Conservation (phyloP, 495 filamentous ascomycete species). For the Aspergillus heteromorphus region DNA sequence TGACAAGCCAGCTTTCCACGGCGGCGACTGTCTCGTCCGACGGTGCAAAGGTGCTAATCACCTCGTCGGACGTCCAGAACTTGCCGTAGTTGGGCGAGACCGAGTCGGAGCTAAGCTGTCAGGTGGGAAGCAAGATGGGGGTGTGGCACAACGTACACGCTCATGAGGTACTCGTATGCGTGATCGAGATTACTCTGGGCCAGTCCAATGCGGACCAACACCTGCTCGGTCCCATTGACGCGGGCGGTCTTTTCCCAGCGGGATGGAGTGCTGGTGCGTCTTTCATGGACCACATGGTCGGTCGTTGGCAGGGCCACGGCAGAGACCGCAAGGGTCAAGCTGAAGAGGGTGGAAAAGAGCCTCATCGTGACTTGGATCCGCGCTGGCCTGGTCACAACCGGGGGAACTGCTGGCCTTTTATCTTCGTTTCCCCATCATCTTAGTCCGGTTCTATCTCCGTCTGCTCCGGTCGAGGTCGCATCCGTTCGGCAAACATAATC, state of each 20-base stretch:
- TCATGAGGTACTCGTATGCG: slow-evolving; percentile 51
- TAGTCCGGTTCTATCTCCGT: neutral
- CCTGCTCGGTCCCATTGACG: neutral
- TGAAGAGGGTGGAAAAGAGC: neutral
- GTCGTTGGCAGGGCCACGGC: neutral
- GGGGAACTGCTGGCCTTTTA: too few species aligned
- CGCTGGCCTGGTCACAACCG: neutral
- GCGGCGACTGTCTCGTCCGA: slow-evolving; percentile 38
- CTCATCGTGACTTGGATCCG: neutral
- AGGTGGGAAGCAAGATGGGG: neutral
- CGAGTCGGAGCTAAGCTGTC: slow-evolving; percentile 27
- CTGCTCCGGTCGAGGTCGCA: neutral
- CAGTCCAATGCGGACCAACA: slow-evolving; percentile 48
- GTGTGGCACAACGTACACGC: slow-evolving; percentile 30
- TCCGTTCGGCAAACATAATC: neutral
- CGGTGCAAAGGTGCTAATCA: slow-evolving; percentile 49
- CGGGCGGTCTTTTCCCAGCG: slow-evolving; percentile 3
- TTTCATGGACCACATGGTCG: slow-evolving; percentile 6
- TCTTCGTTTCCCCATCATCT: neutral
- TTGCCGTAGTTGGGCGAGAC: slow-evolving; percentile 49
- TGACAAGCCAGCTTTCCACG: slow-evolving; percentile 40
- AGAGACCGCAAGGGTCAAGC: neutral
- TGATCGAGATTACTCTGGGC: slow-evolving; percentile 48
- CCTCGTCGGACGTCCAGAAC: slow-evolving; percentile 49
- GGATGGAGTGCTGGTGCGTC: neutral